Conservation (phyloP, 805 yeast species). For the Dipodascus albidus region DNA sequence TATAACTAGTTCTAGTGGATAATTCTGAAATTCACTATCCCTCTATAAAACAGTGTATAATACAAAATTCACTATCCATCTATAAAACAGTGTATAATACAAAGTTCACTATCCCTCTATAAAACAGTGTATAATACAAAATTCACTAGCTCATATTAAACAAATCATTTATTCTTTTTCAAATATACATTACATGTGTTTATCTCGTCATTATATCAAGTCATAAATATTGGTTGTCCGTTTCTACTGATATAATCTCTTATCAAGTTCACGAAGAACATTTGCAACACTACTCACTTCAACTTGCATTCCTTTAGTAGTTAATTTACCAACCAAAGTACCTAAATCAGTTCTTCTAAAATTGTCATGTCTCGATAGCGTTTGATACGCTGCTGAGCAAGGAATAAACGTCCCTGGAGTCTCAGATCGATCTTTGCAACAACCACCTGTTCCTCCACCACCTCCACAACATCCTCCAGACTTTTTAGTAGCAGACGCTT, state of each 20-base stretch:
- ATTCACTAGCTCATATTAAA: too few relatives aligned
- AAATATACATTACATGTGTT: too few relatives aligned
- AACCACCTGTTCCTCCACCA: constrained; percentile 22
- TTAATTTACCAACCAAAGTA: constrained; percentile 59
- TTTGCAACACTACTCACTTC: constrained; percentile 87
- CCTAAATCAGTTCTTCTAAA: constrained; percentile 65
- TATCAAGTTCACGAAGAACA: constrained; percentile 70
- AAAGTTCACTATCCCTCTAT: too few relatives aligned
- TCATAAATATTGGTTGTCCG: background rate
- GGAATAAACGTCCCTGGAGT: constrained; percentile 49
- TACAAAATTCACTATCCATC: too few relatives aligned
- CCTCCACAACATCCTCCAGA: constrained; percentile 10
- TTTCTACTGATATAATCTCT: constrained; percentile 34
- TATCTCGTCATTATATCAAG: background rate
- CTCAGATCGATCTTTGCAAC: constrained; percentile 10
- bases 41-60: too few relatives aligned
- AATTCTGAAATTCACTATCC: too few relatives aligned
- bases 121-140: too few relatives aligned
- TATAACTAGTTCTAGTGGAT: too few relatives aligned
- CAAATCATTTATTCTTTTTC: background rate
- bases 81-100: too few relatives aligned
- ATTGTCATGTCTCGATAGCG: constrained; percentile 70
- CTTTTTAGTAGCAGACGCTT: constrained; percentile 32
- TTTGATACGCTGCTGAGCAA: constrained; percentile 81
- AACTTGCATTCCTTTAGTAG: constrained; percentile 79